Evolutionary conservation across 345 rosid species (phyloP), one percentile per base, ranked within the genome.

Genomic region (Gossypium herbaceum): DNA sequence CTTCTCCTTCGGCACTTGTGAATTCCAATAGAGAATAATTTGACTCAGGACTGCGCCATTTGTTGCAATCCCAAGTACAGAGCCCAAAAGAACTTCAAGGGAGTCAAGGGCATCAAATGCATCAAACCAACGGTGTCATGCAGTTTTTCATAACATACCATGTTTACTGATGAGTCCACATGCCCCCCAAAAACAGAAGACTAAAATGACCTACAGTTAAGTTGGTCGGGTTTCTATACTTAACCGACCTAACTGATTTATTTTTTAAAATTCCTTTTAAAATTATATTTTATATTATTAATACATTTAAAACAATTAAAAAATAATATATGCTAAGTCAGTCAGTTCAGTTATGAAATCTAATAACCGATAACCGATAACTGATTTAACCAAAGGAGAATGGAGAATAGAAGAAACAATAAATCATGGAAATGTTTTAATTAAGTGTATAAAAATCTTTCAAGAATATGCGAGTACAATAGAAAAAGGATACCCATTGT

Each of bases 41-140:
- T 89, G 97, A 78, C 89, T 85, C 76, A 89, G 84, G 87, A 89
- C 83, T 27, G 89, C 84, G 68, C 92, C 92, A 25, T 91, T 91
- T 64, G 82, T 88, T 75, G 86, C 16, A 73, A 86, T 79, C 43
- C 92, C 94, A 62, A 89, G 85, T 60, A 83, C 85, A 19, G 92
- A 85, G 45, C 96, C 93, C 86, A 82, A 16, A 72, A 88, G 70
- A 81, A 94, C 97, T 93, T 81, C 55, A 65, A 34, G 34, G 65
- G 25, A 24, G 81, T 88, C 65, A 72, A 87, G 88, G 84, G 83
- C 57, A 82, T 44, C 47, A 68, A 77, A 74, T 15, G 50, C 15
- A 60, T 71, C 19, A 51, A 34, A n/a, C 34, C 22, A 69, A 52
- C 73, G 5, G 6, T 10, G 3, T 25, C 12, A 27, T 47, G 41